Evolutionary conservation across 495 filamentous ascomycete genomes (phyloP).

Genomic region (Hypoxylon fuscum): DNA sequence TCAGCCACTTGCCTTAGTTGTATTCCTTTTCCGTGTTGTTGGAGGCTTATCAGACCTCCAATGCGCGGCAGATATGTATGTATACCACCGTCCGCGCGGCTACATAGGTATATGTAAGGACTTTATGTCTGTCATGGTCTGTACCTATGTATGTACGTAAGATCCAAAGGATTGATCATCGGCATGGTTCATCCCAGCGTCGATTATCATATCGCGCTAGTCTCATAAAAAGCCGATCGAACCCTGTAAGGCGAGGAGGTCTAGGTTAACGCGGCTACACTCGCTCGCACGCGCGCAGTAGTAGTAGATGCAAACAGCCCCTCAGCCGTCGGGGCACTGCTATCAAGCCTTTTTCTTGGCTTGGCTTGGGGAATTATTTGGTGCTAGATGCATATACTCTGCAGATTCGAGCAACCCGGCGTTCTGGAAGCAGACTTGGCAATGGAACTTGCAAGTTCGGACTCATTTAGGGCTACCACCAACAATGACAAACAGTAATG

Average conservation of each 20-base stretch:
- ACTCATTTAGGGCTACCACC: constrained; percentile 25
- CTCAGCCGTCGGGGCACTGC: constrained; percentile 21
- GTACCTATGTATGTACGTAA: constrained; percentile 36
- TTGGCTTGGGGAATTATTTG: constrained; percentile 24
- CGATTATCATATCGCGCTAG: constrained; percentile 34
- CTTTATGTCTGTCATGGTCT: no score
- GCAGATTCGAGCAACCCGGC: constrained; percentile 36
- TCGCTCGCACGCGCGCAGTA: constrained; percentile 1
- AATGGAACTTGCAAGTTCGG: constrained; percentile 38
- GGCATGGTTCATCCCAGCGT: constrained; percentile 34
- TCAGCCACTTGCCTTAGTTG: no score
- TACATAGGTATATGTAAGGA: constrained; percentile 3
- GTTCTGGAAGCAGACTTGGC: constrained; percentile 45
- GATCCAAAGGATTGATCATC: constrained; percentile 35
- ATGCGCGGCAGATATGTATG: background rate
- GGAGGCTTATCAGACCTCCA: no score
- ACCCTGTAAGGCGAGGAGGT: constrained; percentile 30
- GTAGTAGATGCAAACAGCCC: constrained; percentile 26
- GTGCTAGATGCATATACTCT: constrained; percentile 36
- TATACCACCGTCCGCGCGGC: constrained; percentile 2
- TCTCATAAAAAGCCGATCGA: constrained; percentile 25
- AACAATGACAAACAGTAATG: constrained; percentile 33
- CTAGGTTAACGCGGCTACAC: constrained; percentile 9
- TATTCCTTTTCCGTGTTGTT: no score
- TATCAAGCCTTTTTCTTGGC: constrained; percentile 27